Percentiles rank a stretch among this genome's conserved stretches.
Conservation (phyloP, 1,139 yeast species). For the Pneumocystis canis region DNA sequence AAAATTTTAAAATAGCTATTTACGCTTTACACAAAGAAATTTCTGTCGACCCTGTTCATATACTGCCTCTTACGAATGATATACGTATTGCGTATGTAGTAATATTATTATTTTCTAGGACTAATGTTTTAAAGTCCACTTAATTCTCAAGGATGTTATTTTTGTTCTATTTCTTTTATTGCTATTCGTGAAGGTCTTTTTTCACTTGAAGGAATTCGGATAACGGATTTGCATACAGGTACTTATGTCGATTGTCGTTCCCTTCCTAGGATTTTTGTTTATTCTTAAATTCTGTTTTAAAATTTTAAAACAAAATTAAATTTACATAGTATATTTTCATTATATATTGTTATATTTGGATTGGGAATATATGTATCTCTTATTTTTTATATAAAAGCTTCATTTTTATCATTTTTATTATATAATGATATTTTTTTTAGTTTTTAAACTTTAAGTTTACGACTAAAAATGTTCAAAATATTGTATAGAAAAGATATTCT, state of each 20-base stretch:
- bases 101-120: neutral
- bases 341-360: neutral
- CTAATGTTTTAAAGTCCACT: neutral
- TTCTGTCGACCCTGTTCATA: neutral
- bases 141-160: neutral
- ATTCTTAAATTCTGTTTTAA: neutral
- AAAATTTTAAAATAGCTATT: neutral
- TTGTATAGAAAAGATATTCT: neutral
- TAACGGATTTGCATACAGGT: neutral
- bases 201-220: neutral
- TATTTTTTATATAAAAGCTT: neutral
- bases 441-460: neutral
- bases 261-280: neutral
- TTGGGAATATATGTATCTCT: neutral
- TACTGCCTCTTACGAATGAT: neutral
- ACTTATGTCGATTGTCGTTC: neutral
- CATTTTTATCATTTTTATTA: neutral
- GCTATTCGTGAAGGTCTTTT: neutral
- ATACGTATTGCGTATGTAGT: neutral
- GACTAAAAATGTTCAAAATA: neutral
- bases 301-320: neutral
- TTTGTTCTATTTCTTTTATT: neutral
- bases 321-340: neutral
- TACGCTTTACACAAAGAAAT: neutral
- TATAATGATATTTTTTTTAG: neutral